Percentiles rank a stretch among this genome's conserved stretches.
phyloP scores from a whole-genome alignment of 805 yeast species.

The Starmerella floris region DNA sequence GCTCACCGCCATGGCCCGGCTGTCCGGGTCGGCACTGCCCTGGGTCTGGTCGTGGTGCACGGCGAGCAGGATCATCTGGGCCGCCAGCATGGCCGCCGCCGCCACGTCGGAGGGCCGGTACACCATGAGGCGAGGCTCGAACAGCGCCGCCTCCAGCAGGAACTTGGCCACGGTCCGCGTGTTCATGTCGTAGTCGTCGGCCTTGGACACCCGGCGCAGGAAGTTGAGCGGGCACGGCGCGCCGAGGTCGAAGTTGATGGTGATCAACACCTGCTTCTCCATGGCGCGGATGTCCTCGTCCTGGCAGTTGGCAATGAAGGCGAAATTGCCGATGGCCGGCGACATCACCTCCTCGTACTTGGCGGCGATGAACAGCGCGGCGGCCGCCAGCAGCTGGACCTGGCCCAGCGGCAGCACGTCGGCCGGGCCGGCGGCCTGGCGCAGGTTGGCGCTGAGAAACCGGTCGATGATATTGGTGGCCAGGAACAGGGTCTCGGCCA shows the following conservation, averaged over 20 bases:
- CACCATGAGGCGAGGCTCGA: constrained; percentile 64
- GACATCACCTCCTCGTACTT: constrained; percentile 85
- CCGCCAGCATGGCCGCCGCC: constrained; percentile 78
- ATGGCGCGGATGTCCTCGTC: constrained; percentile 64
- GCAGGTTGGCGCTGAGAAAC: constrained; percentile 43
- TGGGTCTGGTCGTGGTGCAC: neutral
- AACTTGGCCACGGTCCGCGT: constrained; percentile 78
- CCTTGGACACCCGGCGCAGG: constrained; percentile 73
- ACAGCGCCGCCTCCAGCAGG: constrained; percentile 59
- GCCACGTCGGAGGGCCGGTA: constrained; percentile 63
- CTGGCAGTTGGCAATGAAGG: constrained; percentile 66
- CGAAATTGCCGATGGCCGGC: constrained; percentile 73
- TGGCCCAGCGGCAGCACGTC: constrained; percentile 52
- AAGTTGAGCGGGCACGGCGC: constrained; percentile 88
- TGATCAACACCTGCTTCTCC: constrained; percentile 63
- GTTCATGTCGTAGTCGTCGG: constrained; percentile 76
- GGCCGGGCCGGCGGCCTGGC: constrained; percentile 29
- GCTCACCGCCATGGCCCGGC: neutral
- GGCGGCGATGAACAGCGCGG: constrained; percentile 77
- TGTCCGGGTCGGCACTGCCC: neutral
- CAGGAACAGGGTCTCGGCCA: constrained; percentile 73
- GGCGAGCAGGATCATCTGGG: constrained; percentile 51
- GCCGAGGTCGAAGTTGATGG: constrained; percentile 58
- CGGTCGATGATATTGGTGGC: constrained; percentile 82
- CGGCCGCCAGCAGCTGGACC: constrained; percentile 74